Evolutionary conservation across 2,329 filamentous ascomycete species (phyloP).

Genomic region (Pezicula rhizophila): DNA sequence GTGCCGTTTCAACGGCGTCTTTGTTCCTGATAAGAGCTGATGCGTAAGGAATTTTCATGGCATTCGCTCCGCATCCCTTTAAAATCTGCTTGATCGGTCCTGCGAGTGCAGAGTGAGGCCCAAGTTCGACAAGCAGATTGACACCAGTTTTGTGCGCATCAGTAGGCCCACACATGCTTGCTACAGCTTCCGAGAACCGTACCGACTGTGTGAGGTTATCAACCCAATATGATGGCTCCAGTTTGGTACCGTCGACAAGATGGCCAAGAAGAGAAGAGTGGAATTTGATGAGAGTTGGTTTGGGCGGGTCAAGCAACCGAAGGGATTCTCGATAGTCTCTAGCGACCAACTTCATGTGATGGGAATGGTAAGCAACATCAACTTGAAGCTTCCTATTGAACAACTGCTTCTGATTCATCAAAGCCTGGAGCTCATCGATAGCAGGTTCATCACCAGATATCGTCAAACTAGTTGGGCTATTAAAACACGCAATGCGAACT

Average conservation of each 20-base stretch:
- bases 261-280: constrained; percentile 16
- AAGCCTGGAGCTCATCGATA: constrained; percentile 1
- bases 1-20: constrained; percentile 39
- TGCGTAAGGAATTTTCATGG: constrained; percentile 31
- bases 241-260: constrained; percentile 12
- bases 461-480: constrained; percentile 13
- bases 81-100: constrained; percentile 28
- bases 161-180: constrained; percentile 13
- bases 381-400: constrained; percentile 18
- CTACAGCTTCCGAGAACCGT: constrained; percentile 35
- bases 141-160: constrained; percentile 14
- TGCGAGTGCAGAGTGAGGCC: constrained; percentile 30
- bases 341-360: constrained; percentile 22
- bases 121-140: constrained; percentile 24
- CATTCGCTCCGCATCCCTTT: constrained; percentile 36
- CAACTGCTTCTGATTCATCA: constrained; percentile 12
- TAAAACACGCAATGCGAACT: constrained; percentile 7
- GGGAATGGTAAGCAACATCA: constrained; percentile 19
- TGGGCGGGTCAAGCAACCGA: constrained; percentile 2
- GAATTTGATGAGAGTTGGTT: constrained; percentile 11
- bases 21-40: constrained; percentile 45
- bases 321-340: constrained; percentile 9
- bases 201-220: constrained; percentile 39
- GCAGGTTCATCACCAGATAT: constrained; percentile 9
- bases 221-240: constrained; percentile 38